Evolutionary conservation across 805 yeast species (phyloP).

Genomic region (Teunomyces gatunensis): DNA sequence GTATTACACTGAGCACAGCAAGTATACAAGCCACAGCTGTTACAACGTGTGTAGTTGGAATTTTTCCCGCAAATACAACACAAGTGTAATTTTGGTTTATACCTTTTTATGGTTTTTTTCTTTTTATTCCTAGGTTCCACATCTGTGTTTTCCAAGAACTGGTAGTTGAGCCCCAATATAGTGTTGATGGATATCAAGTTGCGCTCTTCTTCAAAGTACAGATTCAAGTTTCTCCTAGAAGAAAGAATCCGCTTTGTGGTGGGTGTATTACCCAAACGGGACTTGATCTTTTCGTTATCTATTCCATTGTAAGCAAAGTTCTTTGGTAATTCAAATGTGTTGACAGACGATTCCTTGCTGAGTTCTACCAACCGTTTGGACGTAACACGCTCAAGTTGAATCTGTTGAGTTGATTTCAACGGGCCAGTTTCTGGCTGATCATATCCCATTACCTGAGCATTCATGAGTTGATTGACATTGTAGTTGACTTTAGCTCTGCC

Average conservation of each 20-base stretch:
- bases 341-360: conserved; percentile 27
- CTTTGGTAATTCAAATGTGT: conserved; percentile 42
- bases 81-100: conserved; percentile 33
- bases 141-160: conserved; percentile 37
- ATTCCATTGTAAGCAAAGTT: conserved; percentile 35
- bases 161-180: conserved; percentile 39
- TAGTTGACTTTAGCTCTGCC: conserved; percentile 44
- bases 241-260: conserved; percentile 41
- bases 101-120: conserved; percentile 12
- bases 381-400: conserved; percentile 39
- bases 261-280: conserved; percentile 43
- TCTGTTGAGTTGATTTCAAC: conserved; percentile 40
- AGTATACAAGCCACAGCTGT: conserved; percentile 37
- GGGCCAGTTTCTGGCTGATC: conserved; percentile 32
- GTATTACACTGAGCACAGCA: conserved; percentile 42
- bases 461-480: conserved; percentile 41
- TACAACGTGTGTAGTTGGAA: conserved; percentile 39
- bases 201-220: conserved; percentile 46
- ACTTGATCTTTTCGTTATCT: conserved; percentile 19
- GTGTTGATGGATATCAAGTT: conserved; percentile 42
- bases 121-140: conserved; percentile 13
- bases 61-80: conserved; percentile 42
- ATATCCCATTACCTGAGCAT: conserved; percentile 38
- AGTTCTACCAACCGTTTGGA: conserved; percentile 36
- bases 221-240: conserved; percentile 41